A percentile compares a stretch with the other conserved stretches of the same genome.
Conservation (phyloP, 2,329 filamentous ascomycete genomes). For the Neonectria neomacrospora region DNA sequence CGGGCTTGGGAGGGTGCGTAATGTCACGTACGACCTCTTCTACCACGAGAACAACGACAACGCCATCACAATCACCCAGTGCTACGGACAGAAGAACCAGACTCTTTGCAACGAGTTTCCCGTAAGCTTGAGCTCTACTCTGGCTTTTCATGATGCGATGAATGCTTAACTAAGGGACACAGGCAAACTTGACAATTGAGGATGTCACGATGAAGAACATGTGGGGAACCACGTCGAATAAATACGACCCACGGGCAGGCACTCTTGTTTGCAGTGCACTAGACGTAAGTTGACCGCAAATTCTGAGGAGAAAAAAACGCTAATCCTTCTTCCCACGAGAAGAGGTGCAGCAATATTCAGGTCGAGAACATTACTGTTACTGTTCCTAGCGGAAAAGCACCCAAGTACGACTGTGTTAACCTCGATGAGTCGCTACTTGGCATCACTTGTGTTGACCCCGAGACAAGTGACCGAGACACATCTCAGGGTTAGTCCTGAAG, state of each 20-base stretch:
- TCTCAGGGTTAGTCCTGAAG: slow-evolving; percentile 21
- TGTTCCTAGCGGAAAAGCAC: slow-evolving; percentile 37
- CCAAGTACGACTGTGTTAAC: slow-evolving; percentile 41
- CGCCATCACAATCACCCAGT: slow-evolving; percentile 46
- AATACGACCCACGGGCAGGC: slow-evolving; percentile 46
- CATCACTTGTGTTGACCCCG: slow-evolving; percentile 34
- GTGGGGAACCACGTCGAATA: slow-evolving; percentile 45
- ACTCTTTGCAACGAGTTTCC: slow-evolving; percentile 42
- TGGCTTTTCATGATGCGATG: not conserved
- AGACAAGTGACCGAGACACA: slow-evolving; percentile 26
- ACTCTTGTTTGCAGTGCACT: slow-evolving; percentile 45
- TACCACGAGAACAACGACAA: slow-evolving; percentile 68
- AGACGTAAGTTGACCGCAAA: slow-evolving; percentile 35
- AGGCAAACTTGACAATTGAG: slow-evolving; percentile 43
- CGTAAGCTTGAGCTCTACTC: slow-evolving; percentile 10
- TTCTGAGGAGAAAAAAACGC: rapidly evolving
- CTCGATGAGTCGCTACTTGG: slow-evolving; percentile 31
- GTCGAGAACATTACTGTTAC: slow-evolving; percentile 37
- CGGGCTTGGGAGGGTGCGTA: slow-evolving; percentile 63
- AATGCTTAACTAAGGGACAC: slow-evolving; percentile 5
- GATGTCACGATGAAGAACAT: slow-evolving; percentile 46
- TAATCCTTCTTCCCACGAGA: slow-evolving; percentile 1
- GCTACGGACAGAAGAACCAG: slow-evolving; percentile 44
- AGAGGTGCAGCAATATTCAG: slow-evolving; percentile 42
- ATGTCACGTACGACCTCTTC: slow-evolving; percentile 75